Evolutionary conservation across 805 yeast species (phyloP).

Genomic region (Candida chauliodis): DNA sequence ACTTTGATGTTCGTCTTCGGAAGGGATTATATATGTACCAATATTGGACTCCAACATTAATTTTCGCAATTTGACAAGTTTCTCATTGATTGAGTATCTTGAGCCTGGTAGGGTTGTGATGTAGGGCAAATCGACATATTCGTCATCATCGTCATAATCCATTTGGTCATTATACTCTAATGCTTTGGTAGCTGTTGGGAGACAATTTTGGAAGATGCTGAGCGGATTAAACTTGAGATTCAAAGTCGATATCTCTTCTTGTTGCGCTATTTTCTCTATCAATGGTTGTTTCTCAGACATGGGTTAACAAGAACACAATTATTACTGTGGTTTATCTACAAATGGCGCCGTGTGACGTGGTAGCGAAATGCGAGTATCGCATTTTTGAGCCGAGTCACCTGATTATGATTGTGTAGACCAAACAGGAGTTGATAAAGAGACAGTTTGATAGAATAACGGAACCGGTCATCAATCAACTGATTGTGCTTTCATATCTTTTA

Average conservation of each 20-base stretch:
- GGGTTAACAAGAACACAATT: too few relatives aligned
- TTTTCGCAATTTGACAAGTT: conserved; percentile 57
- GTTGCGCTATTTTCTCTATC: conserved; percentile 5
- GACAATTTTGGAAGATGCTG: conserved; percentile 17
- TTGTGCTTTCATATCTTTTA: too few relatives aligned
- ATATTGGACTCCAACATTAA: conserved; percentile 62
- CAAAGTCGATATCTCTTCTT: conserved; percentile 17
- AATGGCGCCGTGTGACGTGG: too few relatives aligned
- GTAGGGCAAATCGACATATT: conserved; percentile 23
- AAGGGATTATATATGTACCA: conserved; percentile 73
- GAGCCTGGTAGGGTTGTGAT: conserved; percentile 9
- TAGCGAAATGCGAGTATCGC: too few relatives aligned
- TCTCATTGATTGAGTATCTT: conserved; percentile 48
- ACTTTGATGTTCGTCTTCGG: conserved; percentile 92
- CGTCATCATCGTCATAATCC: conserved; percentile 18
- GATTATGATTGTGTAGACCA: too few relatives aligned
- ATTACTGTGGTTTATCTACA: too few relatives aligned
- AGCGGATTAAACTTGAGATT: conserved; percentile 5
- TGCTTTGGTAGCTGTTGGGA: conserved; percentile 15
- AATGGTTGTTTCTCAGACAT: conserved; percentile 13
- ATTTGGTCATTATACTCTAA: conserved; percentile 12
- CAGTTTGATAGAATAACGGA: too few relatives aligned
- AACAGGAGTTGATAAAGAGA: too few relatives aligned
- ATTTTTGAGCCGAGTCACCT: too few relatives aligned
- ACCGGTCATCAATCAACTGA: too few relatives aligned